These are phyloP conservation scores for Colletotrichum sublineola DNA, from an alignment of 2,329 filamentous ascomycete species.

Conservation along the genomic window DNA sequence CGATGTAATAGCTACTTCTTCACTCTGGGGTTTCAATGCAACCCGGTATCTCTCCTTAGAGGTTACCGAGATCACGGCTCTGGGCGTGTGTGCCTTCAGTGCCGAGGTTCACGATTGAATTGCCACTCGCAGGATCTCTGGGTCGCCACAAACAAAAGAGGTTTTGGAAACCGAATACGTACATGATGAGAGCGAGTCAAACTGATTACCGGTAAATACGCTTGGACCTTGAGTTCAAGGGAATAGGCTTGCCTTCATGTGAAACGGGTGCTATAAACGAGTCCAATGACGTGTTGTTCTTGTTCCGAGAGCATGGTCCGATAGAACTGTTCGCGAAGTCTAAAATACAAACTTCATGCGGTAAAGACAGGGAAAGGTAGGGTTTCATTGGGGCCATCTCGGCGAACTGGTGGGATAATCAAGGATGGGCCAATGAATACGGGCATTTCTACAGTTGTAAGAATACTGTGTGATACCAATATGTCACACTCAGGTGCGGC, in stretches of 20 bases:
- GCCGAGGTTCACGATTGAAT: neutral
- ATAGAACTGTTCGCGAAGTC: slow-evolving; percentile 5
- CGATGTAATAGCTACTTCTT: neutral
- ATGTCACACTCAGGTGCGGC: too few relatives aligned
- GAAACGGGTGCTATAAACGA: neutral
- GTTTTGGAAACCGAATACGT: slow-evolving; percentile 6
- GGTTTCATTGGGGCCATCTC: neutral
- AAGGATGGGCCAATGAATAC: slow-evolving; percentile 4
- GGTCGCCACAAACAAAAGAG: neutral
- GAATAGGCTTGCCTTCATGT: slow-evolving; percentile 18
- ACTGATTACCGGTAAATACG: neutral
- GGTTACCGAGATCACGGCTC: neutral
- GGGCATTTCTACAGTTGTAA: neutral
- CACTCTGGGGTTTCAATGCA: neutral
- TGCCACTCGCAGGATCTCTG: slow-evolving; percentile 6
- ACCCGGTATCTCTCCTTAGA: neutral
- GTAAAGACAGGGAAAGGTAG: neutral
- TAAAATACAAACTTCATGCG: slow-evolving; percentile 16
- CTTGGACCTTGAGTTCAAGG: neutral
- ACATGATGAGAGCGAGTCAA: neutral
- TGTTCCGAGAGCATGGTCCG: slow-evolving; percentile 2
- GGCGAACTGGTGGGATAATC: slow-evolving; percentile 6
- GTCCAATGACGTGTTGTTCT: neutral
- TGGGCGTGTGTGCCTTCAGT: neutral
- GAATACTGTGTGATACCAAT: neutral